Evolutionary conservation across 1,284 basidiomycete species (phyloP).

Genomic region (Puccinia novopanici): DNA sequence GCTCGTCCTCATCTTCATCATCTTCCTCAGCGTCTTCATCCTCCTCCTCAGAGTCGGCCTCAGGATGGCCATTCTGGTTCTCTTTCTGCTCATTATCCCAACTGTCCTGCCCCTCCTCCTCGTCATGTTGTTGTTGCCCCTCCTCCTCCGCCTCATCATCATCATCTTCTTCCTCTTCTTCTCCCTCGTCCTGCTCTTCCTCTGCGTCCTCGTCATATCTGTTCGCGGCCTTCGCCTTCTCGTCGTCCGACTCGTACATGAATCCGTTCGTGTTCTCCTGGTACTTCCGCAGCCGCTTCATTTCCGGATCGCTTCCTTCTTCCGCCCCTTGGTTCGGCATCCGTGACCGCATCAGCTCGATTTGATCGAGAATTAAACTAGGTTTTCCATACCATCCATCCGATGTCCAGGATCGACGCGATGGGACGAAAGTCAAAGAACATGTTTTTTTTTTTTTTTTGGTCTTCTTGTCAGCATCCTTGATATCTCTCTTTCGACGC

Average conservation of each 20-base stretch:
- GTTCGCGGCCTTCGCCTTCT: too few relatives aligned
- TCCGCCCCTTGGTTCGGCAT: neutral
- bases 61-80: neutral
- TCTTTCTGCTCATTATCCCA: neutral
- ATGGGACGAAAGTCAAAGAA: too few relatives aligned
- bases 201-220: too few relatives aligned
- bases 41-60: neutral
- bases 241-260: conserved; percentile 19
- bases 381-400: neutral
- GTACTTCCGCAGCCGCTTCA: conserved; percentile 15
- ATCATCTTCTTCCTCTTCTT: neutral
- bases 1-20: neutral
- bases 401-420: neutral
- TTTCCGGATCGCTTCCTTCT: neutral
- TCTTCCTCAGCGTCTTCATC: neutral
- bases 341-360: conserved; percentile 19
- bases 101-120: neutral
- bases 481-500: too few relatives aligned
- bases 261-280: conserved; percentile 5
- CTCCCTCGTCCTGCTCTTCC: neutral
- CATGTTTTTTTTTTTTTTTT: too few relatives aligned
- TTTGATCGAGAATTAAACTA: conserved; percentile 10
- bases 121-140: too few relatives aligned
- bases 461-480: neutral
- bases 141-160: neutral